Conservation (phyloP, 805 yeast genomes). For the Saccharomyces mikatae region DNA sequence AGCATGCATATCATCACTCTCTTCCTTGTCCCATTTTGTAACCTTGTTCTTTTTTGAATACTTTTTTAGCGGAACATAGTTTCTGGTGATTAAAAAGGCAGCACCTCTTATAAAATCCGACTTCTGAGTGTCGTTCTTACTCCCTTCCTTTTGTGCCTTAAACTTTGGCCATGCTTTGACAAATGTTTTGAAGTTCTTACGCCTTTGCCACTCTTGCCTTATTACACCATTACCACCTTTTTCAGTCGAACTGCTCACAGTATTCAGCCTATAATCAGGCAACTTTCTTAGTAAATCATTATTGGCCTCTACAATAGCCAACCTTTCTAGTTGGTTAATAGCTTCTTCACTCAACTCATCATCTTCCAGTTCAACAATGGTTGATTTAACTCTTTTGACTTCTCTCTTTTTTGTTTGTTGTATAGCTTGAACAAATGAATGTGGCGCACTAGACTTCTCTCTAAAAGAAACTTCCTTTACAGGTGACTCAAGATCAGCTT, state of each 20-base stretch:
- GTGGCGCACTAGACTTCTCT: not conserved
- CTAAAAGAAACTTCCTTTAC: not conserved
- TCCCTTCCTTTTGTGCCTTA: not conserved
- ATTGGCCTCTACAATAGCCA: conserved; percentile 32
- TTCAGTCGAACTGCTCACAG: not conserved
- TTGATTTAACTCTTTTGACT: conserved; percentile 20
- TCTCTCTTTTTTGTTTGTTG: conserved; percentile 27
- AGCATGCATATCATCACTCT: conserved; percentile 5
- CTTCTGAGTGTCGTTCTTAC: not conserved
- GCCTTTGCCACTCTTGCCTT: conserved; percentile 18
- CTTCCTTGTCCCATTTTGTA: not conserved
- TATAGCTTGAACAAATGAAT: conserved; percentile 26
- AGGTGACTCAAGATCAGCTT: not conserved
- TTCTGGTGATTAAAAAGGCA: conserved; percentile 27
- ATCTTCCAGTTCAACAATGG: conserved; percentile 20
- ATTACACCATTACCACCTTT: not conserved
- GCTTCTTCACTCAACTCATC: conserved; percentile 27
- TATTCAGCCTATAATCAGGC: not conserved
- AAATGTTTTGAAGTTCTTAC: conserved; percentile 37
- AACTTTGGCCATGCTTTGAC: conserved; percentile 25
- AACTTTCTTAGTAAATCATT: conserved; percentile 16
- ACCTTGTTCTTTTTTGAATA: conserved; percentile 10
- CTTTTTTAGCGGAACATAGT: conserved; percentile 26
- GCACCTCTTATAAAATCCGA: conserved; percentile 13
- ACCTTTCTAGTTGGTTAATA: conserved; percentile 24